Base-by-base conservation (phyloP, 225 moss, liverwort and hornwort genomes). In the Bryum argenteum region DNA sequence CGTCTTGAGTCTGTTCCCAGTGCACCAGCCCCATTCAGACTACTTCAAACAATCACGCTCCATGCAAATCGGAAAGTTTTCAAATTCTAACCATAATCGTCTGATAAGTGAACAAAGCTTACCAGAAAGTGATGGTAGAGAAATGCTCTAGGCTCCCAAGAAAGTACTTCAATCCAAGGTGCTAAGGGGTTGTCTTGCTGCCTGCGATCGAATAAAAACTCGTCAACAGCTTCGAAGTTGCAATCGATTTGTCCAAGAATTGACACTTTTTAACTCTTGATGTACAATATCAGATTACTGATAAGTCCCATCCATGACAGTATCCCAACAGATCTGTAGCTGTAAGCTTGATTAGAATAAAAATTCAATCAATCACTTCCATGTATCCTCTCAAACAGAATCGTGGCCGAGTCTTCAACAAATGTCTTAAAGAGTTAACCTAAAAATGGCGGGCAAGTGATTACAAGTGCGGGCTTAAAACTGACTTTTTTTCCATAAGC, bases 101-200 rank as follows among this genome's bases (percentile, higher is more conserved):
- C 43, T 16, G 48, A 57, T n/a, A 52, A 16, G 11, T 10, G 24
- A 53, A 48, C 22, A 64, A 70, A 8, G 37, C 87, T 63, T 20
- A 77, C 95, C 91, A 98, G 77, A 82, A 98, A 89, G 77, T 98
- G 88, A 83, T 98, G 88, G 28, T 98, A 98, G 19, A 98, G 26
- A 77, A 94, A 98, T 54, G 94, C 88, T 72, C 98, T 88, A 64
- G 98, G 98, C 83, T 94, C 88, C 98, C 98, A 98, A 17, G 94
- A 84, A 28, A 98, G 88, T 15, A 91, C 66, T 85, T 98, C 88
- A 47, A 92, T 88, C 82, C 84, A 95, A 20, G 89, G 89, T 71
- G 75, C 79, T 38, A 71, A 55, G 24, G 69, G 71, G 12, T 65
- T 79, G 19, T 82, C 82, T 19, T n/a, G 54, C 75, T 66, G 81